These are phyloP conservation scores for Xylaria venustula DNA, from an alignment of 495 filamentous ascomycete species.

Conservation along the genomic window DNA sequence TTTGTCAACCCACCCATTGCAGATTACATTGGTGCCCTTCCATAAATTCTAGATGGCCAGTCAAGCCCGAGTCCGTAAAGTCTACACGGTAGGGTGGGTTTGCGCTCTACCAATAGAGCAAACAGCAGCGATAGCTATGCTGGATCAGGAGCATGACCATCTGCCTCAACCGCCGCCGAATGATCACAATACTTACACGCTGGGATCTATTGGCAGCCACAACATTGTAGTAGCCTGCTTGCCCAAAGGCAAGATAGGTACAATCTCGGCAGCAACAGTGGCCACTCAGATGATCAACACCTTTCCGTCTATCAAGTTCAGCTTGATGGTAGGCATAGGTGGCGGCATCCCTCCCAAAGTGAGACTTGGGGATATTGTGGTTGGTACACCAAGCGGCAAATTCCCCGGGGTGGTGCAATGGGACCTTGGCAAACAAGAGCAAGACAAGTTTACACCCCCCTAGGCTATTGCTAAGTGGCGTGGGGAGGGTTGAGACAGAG, in stretches of 20 bases:
- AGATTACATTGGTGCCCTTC: no score
- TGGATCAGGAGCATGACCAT: slow-evolving; percentile 39
- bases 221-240: slow-evolving; percentile 40
- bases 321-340: slow-evolving; percentile 50
- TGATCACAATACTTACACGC: slow-evolving; percentile 3
- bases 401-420: slow-evolving; percentile 40
- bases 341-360: slow-evolving; percentile 43
- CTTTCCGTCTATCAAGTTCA: slow-evolving; percentile 41
- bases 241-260: slow-evolving; percentile 41
- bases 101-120: slow-evolving; percentile 45
- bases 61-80: no score
- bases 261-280: slow-evolving; percentile 26
- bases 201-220: slow-evolving; percentile 4
- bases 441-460: slow-evolving; percentile 27
- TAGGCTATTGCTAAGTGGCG: slow-evolving; percentile 16
- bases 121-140: slow-evolving; percentile 43
- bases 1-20: no score
- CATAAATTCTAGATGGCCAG: no score
- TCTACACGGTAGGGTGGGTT: slow-evolving; percentile 53
- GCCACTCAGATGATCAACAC: slow-evolving; percentile 34
- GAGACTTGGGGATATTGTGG: slow-evolving; percentile 45
- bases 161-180: background rate
- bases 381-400: slow-evolving; percentile 27
- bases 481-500: slow-evolving; percentile 16
- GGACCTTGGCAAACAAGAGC: slow-evolving; percentile 28